Conservation (phyloP, 1,139 yeast species). For the Pichia cactophila region DNA sequence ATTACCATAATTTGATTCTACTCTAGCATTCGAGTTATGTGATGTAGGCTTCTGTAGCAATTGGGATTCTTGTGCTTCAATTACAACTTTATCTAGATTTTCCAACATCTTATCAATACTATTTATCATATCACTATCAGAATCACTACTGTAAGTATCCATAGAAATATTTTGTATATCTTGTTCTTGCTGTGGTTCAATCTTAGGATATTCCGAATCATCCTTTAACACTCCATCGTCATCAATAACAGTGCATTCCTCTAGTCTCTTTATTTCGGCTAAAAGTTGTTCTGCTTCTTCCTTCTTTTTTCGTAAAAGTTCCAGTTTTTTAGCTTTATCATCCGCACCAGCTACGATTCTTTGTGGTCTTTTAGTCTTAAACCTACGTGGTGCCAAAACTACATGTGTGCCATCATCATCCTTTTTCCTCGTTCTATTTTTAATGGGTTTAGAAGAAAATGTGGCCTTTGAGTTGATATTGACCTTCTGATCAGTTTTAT, state of each 20-base stretch:
- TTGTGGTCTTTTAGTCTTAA: neutral
- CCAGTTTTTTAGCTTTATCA: neutral
- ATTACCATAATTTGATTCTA: neutral
- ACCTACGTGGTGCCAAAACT: neutral
- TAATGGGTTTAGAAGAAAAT: no score
- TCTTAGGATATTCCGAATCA: neutral
- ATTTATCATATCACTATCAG: neutral
- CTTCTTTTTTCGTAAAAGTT: neutral
- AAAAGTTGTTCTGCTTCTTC: neutral
- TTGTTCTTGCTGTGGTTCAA: neutral
- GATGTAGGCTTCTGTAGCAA: neutral
- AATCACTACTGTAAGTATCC: neutral
- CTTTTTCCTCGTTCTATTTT: no score
- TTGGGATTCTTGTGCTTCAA: neutral
- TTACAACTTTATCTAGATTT: neutral
- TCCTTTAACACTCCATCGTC: neutral
- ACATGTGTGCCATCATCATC: neutral
- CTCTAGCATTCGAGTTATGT: neutral
- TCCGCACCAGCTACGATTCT: neutral
- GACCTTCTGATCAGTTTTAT: neutral
- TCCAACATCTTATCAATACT: neutral
- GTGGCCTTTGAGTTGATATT: neutral
- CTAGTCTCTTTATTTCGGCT: neutral
- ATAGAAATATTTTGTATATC: neutral
- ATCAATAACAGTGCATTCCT: neutral